These are phyloP conservation scores for Fraxinus latifolia DNA, from an alignment of 305 asterid genomes.

Conservation along the genomic window DNA sequence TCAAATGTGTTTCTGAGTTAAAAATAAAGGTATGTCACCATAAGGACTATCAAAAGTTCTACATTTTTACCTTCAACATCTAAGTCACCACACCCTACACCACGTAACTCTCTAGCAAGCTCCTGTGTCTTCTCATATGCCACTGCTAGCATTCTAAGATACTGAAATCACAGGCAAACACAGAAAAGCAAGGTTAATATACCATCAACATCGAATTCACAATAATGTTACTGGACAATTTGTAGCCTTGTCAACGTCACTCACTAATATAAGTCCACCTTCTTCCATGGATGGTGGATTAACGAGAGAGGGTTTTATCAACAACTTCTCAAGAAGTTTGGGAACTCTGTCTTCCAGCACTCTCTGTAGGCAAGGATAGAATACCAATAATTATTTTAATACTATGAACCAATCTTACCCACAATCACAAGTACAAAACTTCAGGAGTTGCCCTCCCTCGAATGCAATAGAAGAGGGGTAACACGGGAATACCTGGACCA, in stretches of 20 bases:
- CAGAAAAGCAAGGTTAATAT: constrained; percentile 27
- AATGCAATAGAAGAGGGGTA: constrained; percentile 14
- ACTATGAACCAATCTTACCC: not conserved
- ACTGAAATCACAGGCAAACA: constrained; percentile 45
- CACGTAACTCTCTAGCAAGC: constrained; percentile 78
- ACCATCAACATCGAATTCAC: not conserved
- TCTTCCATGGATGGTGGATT: constrained; percentile 93
- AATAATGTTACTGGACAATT: constrained; percentile 5
- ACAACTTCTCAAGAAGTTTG: constrained; percentile 81
- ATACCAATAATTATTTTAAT: constrained; percentile 7
- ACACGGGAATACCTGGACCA: constrained; percentile 73
- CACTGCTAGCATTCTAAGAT: constrained; percentile 93
- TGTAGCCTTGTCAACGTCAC: constrained; percentile 29
- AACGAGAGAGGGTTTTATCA: constrained; percentile 79
- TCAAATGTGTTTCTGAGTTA: constrained; percentile 5
- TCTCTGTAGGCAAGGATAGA: constrained; percentile 57
- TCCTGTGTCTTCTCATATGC: constrained; percentile 94
- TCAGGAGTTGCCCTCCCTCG: not conserved
- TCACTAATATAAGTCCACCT: constrained; percentile 92
- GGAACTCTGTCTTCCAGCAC: constrained; percentile 95
- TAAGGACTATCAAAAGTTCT: constrained; percentile 8
- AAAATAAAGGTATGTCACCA: not conserved
- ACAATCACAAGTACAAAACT: not conserved
- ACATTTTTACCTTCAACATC: constrained; percentile 79
- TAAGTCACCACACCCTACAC: constrained; percentile 96